Evolutionary conservation across 352 stramenopile species (phyloP).

Genomic region (Phytophthora fragariaefolia): DNA sequence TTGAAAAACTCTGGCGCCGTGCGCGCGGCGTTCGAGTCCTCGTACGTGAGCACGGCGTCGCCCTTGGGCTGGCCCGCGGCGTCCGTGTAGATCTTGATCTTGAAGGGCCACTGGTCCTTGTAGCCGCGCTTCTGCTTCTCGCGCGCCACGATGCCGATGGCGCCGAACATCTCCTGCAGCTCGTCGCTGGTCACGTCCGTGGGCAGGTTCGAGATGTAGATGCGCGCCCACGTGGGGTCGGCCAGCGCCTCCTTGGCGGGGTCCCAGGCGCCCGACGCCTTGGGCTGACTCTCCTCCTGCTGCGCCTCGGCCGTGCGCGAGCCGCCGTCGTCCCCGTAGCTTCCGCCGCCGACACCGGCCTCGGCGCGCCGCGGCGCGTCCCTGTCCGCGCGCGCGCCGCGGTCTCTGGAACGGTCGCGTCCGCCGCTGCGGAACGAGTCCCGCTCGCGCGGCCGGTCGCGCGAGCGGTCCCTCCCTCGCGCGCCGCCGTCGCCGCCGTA

Average conservation of each 20-base stretch:
- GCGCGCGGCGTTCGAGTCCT: conserved; percentile 84
- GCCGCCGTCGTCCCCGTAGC: conserved; percentile 44
- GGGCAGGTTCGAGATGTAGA: conserved; percentile 90
- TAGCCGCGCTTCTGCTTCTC: conserved; percentile 90
- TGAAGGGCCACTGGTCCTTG: conserved; percentile 91
- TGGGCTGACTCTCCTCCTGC: conserved; percentile 36
- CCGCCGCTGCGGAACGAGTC: conserved; percentile 44
- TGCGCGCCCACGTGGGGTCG: conserved; percentile 82
- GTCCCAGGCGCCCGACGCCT: conserved; percentile 68
- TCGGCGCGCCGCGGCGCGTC: conserved; percentile 45
- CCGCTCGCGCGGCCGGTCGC: conserved; percentile 39
- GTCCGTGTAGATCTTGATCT: conserved; percentile 92
- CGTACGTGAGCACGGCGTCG: conserved; percentile 86
- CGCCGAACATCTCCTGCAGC: conserved; percentile 87
- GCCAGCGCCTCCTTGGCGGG: conserved; percentile 78
- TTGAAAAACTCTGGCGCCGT: conserved; percentile 88
- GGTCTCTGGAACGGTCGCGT: conserved; percentile 35
- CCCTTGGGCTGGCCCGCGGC: conserved; percentile 74
- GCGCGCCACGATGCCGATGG: conserved; percentile 78
- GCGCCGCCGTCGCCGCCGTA: conserved; percentile 32
- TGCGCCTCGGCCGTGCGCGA: not conserved
- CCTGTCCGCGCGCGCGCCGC: conserved; percentile 39
- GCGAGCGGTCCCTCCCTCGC: conserved; percentile 28
- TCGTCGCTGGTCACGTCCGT: conserved; percentile 79
- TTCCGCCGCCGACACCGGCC: conserved; percentile 32